phyloP scores from a whole-genome alignment of 2,329 filamentous ascomycete species.

The Claviceps quebecensis region DNA sequence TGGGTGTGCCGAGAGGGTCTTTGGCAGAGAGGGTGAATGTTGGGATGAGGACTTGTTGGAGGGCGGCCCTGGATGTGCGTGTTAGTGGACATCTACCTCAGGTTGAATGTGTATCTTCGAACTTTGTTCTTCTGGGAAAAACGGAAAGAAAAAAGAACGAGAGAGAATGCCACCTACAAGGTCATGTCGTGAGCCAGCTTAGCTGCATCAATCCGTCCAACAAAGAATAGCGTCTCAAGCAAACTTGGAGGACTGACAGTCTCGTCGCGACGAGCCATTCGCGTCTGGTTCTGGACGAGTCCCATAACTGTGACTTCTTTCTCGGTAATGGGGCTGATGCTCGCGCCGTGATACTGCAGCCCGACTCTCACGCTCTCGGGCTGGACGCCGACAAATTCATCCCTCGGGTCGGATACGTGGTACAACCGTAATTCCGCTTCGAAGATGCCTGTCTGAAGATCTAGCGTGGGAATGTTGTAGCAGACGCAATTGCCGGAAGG shows the following conservation, averaged over 20 bases:
- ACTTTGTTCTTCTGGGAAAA: no score
- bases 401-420: conserved; percentile 47
- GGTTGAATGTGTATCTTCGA: no score
- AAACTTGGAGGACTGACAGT: conserved; percentile 24
- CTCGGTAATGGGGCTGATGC: conserved; percentile 16
- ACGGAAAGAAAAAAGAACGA: no score
- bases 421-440: conserved; percentile 65
- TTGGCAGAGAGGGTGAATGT: conserved; percentile 51
- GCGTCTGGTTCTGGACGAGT: conserved; percentile 10
- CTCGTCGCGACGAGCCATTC: conserved; percentile 3
- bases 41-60: conserved; percentile 53
- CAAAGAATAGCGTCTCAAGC: conserved; percentile 52
- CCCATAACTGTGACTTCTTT: conserved; percentile 14
- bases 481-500: conserved; percentile 67
- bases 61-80: conserved; percentile 29
- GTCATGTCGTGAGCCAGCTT: conserved; percentile 41
- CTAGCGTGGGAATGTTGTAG: conserved; percentile 64
- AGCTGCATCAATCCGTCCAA: conserved; percentile 50
- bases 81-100: not conserved
- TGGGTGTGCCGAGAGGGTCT: conserved; percentile 32
- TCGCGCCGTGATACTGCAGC: conserved; percentile 39
- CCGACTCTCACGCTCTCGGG: conserved; percentile 39
- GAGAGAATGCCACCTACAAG: conserved; percentile 34
- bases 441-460: conserved; percentile 55
- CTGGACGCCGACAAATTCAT: conserved; percentile 36